Evolutionary conservation across 148 eudicot species (phyloP), one percentile per base, ranked within the genome.

Genomic region (Nepenthes mirabilis): DNA sequence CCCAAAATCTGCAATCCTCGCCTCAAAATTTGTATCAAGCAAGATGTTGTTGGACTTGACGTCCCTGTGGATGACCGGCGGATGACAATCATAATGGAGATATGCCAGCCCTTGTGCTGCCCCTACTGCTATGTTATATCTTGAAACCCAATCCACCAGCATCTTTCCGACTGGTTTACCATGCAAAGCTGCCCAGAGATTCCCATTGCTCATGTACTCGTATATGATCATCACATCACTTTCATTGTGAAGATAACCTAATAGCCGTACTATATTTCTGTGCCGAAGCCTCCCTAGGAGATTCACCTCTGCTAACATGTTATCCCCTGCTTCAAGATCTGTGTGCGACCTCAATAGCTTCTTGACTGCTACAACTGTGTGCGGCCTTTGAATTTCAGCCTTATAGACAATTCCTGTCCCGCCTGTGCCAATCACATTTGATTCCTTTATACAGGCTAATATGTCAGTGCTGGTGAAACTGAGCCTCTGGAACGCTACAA

Each of bases 401-500:
- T 70, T 77, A 68, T 77, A 77, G 10, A 77, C 80, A 1, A 77
- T 73, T 56, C 80, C 80, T 9, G 67, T 62, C 3, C 71, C 80
- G 35, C 80, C 80, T 74, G 69, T 77, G 37, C 80, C 78, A 11
- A 77, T 74, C 51, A 77, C 75, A 53, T 77, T 77, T 11, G 72
- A 67, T 73, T 77, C 81, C 61, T 66, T 73, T 34, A 77, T 52
- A 40, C 78, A 77, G 11, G 70, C 72, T 67, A 77, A 69, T 14
- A 91, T 83, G 34, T 91, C 94, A 13, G 74, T 68, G 48, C 84
- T 85, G 1, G 78, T 83, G 77, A 91, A 88, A 11, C 72, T 73
- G 23, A 91, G 83, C 68, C 94, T 81, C 73, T 91, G 97, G 69
- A 91, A 91, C 36, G 94, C 94, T 68, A 83, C 79, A 43, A 91